Percentiles rank a stretch among this genome's conserved stretches.
phyloP scores from a whole-genome alignment of 345 rosid species.

The Lepidium africanum region DNA sequence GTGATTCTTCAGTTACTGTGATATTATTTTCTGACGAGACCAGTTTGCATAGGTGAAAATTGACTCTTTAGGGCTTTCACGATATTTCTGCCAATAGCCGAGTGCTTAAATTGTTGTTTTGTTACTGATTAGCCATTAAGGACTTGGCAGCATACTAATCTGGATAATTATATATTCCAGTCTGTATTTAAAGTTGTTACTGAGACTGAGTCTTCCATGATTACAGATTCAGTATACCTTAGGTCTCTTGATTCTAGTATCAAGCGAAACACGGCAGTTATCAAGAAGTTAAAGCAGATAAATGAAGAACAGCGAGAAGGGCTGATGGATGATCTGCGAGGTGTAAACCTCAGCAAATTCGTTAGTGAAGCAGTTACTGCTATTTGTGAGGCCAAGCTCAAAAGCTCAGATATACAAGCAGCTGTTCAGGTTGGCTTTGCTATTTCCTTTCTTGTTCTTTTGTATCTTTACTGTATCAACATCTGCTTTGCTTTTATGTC shows the following conservation, averaged over 20 bases:
- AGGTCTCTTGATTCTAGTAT: constrained; percentile 95
- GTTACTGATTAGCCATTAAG: neutral
- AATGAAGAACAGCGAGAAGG: constrained; percentile 93
- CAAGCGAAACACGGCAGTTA: constrained; percentile 88
- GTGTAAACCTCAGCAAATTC: constrained; percentile 84
- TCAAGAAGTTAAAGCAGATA: constrained; percentile 85
- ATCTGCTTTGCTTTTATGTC: neutral
- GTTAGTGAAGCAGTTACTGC: constrained; percentile 95
- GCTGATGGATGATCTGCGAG: constrained; percentile 74
- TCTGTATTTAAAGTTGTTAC: constrained; percentile 13
- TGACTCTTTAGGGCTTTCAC: neutral
- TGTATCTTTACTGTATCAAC: neutral
- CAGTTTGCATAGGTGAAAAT: neutral
- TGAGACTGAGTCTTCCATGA: constrained; percentile 21
- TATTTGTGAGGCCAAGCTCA: constrained; percentile 95
- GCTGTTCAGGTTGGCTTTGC: constrained; percentile 69
- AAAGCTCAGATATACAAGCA: constrained; percentile 85
- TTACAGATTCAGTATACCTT: constrained; percentile 71
- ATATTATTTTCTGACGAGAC: neutral
- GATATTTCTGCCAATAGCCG: neutral
- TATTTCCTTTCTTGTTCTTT: neutral
- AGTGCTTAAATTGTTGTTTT: neutral
- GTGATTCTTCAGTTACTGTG: neutral
- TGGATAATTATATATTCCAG: neutral
- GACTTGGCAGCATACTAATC: neutral